Conservation (phyloP, 2,329 filamentous ascomycete species). For the Tricladium varicosporioides region DNA sequence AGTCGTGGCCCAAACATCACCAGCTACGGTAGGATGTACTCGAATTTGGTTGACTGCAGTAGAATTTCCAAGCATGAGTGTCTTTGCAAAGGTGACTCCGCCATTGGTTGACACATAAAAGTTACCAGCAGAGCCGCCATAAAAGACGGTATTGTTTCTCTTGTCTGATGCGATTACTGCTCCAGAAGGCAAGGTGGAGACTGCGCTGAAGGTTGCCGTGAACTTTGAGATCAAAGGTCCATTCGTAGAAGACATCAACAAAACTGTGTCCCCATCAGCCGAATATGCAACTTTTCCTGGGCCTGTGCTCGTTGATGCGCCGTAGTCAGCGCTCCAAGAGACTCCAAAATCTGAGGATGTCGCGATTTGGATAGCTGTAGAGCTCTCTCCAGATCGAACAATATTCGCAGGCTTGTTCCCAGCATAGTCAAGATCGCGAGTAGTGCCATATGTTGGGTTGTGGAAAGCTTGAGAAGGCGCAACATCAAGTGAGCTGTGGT, state of each 20-base stretch:
- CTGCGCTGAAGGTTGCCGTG: constrained; percentile 42
- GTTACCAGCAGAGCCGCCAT: constrained; percentile 43
- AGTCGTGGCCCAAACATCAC: constrained; percentile 59
- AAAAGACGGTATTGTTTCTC: constrained; percentile 50
- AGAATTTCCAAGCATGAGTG: constrained; percentile 39
- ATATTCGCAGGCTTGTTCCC: constrained; percentile 39
- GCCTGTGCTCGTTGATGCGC: constrained; percentile 43
- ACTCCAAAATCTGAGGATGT: constrained; percentile 49
- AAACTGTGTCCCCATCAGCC: constrained; percentile 47
- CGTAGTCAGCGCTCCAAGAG: constrained; percentile 48
- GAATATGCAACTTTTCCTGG: constrained; percentile 48
- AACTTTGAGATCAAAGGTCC: constrained; percentile 38
- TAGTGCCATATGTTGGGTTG: constrained; percentile 19
- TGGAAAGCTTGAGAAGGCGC: constrained; percentile 18
- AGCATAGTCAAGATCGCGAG: constrained; percentile 29
- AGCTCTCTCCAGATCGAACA: constrained; percentile 48
- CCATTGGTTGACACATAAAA: constrained; percentile 52
- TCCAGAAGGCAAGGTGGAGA: constrained; percentile 41
- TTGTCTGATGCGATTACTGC: constrained; percentile 55
- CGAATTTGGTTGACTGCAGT: constrained; percentile 53
- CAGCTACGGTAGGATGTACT: constrained; percentile 53
- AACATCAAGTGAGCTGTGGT: constrained; percentile 18
- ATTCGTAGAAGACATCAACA: constrained; percentile 42
- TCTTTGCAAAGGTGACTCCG: constrained; percentile 44
- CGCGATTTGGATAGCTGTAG: constrained; percentile 43